These are phyloP conservation scores for Sistotremastrum suecicum DNA, from an alignment of 768 basidiomycete genomes.

Conservation along the genomic window DNA sequence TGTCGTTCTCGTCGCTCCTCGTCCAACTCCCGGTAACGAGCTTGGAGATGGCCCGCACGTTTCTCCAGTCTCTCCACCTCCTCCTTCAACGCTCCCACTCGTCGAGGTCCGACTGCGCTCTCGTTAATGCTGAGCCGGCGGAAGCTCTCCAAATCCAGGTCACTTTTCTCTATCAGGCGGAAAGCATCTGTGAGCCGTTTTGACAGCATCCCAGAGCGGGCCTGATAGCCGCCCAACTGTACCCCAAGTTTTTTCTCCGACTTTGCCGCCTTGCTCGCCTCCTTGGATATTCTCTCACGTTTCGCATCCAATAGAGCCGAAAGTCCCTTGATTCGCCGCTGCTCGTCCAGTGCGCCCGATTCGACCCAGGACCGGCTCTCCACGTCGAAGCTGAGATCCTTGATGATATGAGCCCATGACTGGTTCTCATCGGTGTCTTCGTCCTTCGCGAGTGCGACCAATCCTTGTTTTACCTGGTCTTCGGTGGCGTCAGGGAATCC, in stretches of 20 bases:
- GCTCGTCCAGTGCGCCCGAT: constrained; percentile 36
- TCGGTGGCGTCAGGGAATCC: constrained; percentile 79
- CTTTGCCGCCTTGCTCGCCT: constrained; percentile 72
- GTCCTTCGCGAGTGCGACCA: constrained; percentile 46
- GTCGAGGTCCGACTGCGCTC: constrained; percentile 56
- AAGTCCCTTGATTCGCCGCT: constrained; percentile 53
- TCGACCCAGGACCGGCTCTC: constrained; percentile 52
- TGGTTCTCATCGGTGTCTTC: constrained; percentile 44
- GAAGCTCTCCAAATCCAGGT: constrained; percentile 73
- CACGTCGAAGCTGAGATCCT: constrained; percentile 49
- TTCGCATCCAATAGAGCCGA: constrained; percentile 41
- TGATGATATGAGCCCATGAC: constrained; percentile 63
- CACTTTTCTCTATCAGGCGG: constrained; percentile 49
- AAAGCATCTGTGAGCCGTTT: constrained; percentile 55
- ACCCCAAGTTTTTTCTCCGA: constrained; percentile 82
- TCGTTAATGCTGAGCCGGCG: constrained; percentile 59
- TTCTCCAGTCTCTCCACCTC: constrained; percentile 74
- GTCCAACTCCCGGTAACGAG: constrained; percentile 71
- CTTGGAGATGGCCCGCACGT: constrained; percentile 68
- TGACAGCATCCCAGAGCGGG: constrained; percentile 50
- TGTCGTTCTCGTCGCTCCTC: constrained; percentile 49
- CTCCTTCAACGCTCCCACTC: constrained; percentile 67
- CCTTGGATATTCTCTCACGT: constrained; percentile 61
- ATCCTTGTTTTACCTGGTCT: constrained; percentile 64
- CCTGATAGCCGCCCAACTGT: constrained; percentile 83